Evolutionary conservation across 345 rosid species (phyloP).

Genomic region (Arabidopsis suecica): DNA sequence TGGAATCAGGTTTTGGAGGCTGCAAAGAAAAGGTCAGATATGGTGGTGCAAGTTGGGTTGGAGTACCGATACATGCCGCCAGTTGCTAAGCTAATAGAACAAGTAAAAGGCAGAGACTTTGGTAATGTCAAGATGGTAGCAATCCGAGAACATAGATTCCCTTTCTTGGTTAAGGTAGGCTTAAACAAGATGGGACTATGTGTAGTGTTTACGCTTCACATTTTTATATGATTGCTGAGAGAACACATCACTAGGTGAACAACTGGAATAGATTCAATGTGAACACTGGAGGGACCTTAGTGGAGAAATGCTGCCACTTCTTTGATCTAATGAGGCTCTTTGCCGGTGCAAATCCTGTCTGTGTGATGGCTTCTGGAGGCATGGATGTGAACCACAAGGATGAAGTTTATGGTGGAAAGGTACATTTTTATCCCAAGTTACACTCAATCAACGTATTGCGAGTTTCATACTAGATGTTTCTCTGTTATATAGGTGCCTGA

Average conservation of each 20-base stretch:
- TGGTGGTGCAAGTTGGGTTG: constrained; percentile 91
- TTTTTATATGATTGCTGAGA: constrained; percentile 23
- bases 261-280: constrained; percentile 94
- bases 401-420: constrained; percentile 90
- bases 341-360: constrained; percentile 82
- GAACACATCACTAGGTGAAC: constrained; percentile 59
- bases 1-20: constrained; percentile 71
- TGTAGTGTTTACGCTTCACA: neutral
- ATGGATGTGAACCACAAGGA: constrained; percentile 92
- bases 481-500: constrained; percentile 69
- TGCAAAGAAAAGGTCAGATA: constrained; percentile 74
- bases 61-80: constrained; percentile 98
- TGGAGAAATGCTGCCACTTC: constrained; percentile 98
- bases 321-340: constrained; percentile 94
- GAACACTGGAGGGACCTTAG: constrained; percentile 91
- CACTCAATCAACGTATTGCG: neutral
- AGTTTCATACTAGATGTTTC: constrained; percentile 14
- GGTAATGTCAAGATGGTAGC: constrained; percentile 91
- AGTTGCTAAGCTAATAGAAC: constrained; percentile 81
- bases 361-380: constrained; percentile 95
- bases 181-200: constrained; percentile 39
- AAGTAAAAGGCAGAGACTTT: constrained; percentile 69
- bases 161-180: constrained; percentile 96
- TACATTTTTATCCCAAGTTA: constrained; percentile 32
- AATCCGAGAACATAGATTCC: constrained; percentile 89